Percentiles rank a stretch among this genome's conserved stretches.
These are phyloP conservation scores for Pseudodiploospora longispora DNA, from an alignment of 2,329 filamentous ascomycete genomes.

Conservation along the genomic window DNA sequence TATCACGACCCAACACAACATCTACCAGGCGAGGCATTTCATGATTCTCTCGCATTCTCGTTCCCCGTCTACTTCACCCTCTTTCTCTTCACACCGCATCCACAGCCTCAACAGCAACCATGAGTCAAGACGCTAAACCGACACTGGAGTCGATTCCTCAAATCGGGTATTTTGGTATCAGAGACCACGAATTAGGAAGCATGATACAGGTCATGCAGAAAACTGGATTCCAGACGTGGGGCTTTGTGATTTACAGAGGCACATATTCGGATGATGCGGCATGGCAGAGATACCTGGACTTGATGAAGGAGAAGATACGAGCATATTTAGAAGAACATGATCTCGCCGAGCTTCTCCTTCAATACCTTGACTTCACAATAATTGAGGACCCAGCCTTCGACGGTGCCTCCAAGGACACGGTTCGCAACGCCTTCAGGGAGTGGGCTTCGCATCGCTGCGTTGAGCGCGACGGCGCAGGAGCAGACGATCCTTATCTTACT, in stretches of 20 bases:
- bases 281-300: constrained; percentile 3
- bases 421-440: neutral
- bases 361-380: neutral
- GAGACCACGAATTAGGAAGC: neutral
- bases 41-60: too few relatives aligned
- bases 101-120: neutral
- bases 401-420: neutral
- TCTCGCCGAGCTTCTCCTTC: neutral
- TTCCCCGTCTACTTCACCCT: too few relatives aligned
- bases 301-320: neutral
- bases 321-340: neutral
- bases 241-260: constrained; percentile 13
- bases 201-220: neutral
- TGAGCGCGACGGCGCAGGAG: neutral
- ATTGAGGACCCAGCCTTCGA: neutral
- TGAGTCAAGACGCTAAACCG: neutral
- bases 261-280: constrained; percentile 8
- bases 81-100: too few relatives aligned
- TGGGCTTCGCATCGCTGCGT: neutral
- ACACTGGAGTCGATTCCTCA: neutral
- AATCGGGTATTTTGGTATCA: neutral
- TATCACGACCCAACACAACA: too few relatives aligned
- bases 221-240: constrained; percentile 9
- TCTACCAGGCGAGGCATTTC: too few relatives aligned
- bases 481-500: neutral